phyloP scores from a whole-genome alignment of 2,329 filamentous ascomycete species.

The Penicillium sp. region DNA sequence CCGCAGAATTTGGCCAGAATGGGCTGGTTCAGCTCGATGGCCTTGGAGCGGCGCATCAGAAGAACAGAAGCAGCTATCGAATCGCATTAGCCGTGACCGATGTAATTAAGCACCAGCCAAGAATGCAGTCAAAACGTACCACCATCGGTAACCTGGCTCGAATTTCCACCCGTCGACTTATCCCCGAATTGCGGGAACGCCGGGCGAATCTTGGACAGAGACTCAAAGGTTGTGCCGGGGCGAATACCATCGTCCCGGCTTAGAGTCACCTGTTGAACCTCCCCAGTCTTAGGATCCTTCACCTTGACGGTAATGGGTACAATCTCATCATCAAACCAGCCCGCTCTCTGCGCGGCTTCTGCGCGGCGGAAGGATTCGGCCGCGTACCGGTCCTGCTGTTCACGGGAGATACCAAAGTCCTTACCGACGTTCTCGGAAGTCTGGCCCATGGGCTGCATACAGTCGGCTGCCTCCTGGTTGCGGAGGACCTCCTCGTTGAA shows the following conservation, averaged over 20 bases:
- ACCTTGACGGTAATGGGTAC: conserved; percentile 75
- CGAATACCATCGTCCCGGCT: conserved; percentile 86
- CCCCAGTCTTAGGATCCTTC: conserved; percentile 76
- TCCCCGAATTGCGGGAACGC: conserved; percentile 89
- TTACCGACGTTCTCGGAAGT: conserved; percentile 92
- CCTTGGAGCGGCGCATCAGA: conserved; percentile 89
- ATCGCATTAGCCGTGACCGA: too few relatives aligned
- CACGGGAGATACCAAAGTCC: conserved; percentile 78
- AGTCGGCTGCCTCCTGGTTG: conserved; percentile 74
- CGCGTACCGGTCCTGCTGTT: conserved; percentile 77
- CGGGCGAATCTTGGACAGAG: conserved; percentile 73
- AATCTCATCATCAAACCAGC: conserved; percentile 92
- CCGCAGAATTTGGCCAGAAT: conserved; percentile 93
- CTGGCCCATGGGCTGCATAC: conserved; percentile 95
- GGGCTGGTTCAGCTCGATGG: conserved; percentile 77
- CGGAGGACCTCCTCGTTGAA: conserved; percentile 72
- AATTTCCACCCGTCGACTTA: conserved; percentile 84
- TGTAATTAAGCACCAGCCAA: too few relatives aligned
- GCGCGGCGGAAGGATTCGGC: conserved; percentile 82
- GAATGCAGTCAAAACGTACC: conserved; percentile 47
- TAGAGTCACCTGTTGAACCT: conserved; percentile 69
- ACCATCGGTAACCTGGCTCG: conserved; percentile 90
- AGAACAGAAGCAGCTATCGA: conserved; percentile 78
- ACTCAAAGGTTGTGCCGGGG: conserved; percentile 79
- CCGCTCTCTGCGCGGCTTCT: conserved; percentile 82